phyloP scores from a whole-genome alignment of 805 yeast genomes.

The Nadsonia fulvescens region DNA sequence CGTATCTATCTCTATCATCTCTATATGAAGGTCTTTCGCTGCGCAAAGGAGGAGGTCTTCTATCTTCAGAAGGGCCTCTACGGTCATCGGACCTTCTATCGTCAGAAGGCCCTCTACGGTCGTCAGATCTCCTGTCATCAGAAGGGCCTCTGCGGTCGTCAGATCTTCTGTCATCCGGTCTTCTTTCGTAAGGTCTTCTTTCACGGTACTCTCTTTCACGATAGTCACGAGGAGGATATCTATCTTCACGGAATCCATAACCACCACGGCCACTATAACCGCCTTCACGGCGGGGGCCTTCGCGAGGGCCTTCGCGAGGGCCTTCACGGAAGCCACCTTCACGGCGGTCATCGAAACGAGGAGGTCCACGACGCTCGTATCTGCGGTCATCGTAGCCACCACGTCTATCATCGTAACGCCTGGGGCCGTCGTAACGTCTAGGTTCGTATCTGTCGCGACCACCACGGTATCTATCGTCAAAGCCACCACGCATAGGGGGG shows the following conservation, averaged over 20 bases:
- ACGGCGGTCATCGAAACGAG: conserved; percentile 12
- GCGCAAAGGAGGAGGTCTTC: no score
- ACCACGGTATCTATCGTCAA: conserved; percentile 7
- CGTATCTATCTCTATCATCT: conserved; percentile 4
- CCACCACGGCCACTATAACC: conserved; percentile 6
- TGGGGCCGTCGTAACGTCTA: conserved; percentile 5
- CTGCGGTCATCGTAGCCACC: conserved; percentile 10
- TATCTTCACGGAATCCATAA: conserved; percentile 6
- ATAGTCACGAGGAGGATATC: conserved; percentile 6
- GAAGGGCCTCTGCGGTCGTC: no score
- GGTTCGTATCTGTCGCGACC: conserved; percentile 10
- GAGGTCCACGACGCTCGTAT: conserved; percentile 10
- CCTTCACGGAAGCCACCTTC: conserved; percentile 6
- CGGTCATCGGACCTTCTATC: no score
- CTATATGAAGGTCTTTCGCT: no score
- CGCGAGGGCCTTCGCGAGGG: conserved; percentile 6
- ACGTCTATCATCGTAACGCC: conserved; percentile 10
- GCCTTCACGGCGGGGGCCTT: conserved; percentile 6
- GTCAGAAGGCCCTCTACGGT: no score
- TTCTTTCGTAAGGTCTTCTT: no score
- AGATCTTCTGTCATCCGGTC: no score
- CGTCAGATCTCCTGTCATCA: no score
- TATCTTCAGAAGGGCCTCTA: no score
- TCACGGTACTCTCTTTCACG: conserved; percentile 4
- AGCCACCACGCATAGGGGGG: conserved; percentile 9